A percentile compares a stretch with the other conserved stretches of the same genome.
phyloP scores from a whole-genome alignment of 352 stramenopile genomes.

The Thraustochytrium striatum region DNA sequence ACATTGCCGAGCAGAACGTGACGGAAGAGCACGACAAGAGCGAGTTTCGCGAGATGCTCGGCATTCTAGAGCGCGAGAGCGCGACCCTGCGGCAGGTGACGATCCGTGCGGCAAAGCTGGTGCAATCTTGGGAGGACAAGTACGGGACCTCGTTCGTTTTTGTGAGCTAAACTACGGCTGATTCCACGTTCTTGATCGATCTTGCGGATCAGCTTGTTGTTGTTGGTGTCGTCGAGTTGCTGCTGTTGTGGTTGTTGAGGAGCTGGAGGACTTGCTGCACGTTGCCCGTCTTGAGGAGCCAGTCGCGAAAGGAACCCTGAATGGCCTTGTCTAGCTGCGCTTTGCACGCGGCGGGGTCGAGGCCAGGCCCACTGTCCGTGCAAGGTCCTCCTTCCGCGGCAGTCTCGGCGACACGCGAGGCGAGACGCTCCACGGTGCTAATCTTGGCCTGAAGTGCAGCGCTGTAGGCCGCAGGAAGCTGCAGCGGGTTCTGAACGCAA shows the following conservation, averaged over 20 bases:
- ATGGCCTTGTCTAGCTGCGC: constrained; percentile 18
- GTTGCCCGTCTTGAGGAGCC: constrained; percentile 9
- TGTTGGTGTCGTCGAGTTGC: background rate
- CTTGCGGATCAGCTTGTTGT: background rate
- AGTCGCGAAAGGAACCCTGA: constrained; percentile 13
- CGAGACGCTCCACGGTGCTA: background rate
- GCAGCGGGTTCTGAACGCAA: constrained; percentile 2
- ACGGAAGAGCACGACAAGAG: background rate
- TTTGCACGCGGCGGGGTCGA: background rate
- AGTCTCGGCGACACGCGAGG: no score
- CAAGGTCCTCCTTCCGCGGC: no score
- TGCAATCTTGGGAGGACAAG: background rate
- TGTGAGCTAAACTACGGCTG: background rate
- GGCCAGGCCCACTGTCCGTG: no score
- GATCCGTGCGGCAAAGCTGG: background rate
- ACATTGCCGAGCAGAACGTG: background rate
- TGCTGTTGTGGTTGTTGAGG: background rate
- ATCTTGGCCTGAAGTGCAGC: background rate
- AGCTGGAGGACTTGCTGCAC: constrained; percentile 9
- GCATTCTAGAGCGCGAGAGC: background rate
- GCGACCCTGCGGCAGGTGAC: background rate
- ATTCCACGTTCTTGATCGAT: background rate
- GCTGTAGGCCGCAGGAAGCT: background rate
- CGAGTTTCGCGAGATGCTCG: background rate
- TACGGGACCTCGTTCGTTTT: background rate